Percentiles rank a stretch among this genome's conserved stretches.
These are phyloP conservation scores for Candida methanosorbosa DNA, from an alignment of 805 yeast species.

Conservation along the genomic window DNA sequence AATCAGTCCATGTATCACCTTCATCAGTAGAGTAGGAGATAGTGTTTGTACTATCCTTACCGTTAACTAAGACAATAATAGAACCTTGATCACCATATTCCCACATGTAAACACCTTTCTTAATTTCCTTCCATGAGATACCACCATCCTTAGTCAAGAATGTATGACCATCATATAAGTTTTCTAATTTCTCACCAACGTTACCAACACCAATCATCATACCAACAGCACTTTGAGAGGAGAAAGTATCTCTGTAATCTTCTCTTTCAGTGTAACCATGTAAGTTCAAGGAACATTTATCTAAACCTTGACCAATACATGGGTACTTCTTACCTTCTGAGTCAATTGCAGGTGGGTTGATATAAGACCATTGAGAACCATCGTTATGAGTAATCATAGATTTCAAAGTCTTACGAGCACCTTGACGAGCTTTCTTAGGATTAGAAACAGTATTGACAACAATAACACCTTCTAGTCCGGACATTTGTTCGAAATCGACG, in stretches of 20 bases:
- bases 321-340: slow-evolving; percentile 45
- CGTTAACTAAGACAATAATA: slow-evolving; percentile 62
- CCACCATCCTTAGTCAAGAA: slow-evolving; percentile 83
- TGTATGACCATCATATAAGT: slow-evolving; percentile 34
- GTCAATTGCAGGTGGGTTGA: slow-evolving; percentile 60
- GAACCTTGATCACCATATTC: slow-evolving; percentile 93
- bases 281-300: slow-evolving; percentile 67
- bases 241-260: slow-evolving; percentile 72
- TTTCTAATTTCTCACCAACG: slow-evolving; percentile 58
- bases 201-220: slow-evolving; percentile 79
- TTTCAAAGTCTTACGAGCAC: slow-evolving; percentile 46
- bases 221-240: slow-evolving; percentile 82
- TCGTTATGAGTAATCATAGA: slow-evolving; percentile 78
- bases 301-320: slow-evolving; percentile 42
- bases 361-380: slow-evolving; percentile 74
- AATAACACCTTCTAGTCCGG: slow-evolving; percentile 79
- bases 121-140: slow-evolving; percentile 69
- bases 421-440: slow-evolving; percentile 32
- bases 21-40: slow-evolving; percentile 64
- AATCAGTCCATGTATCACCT: slow-evolving; percentile 68
- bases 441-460: slow-evolving; percentile 62
- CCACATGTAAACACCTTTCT: slow-evolving; percentile 73
- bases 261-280: slow-evolving; percentile 83
- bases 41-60: slow-evolving; percentile 47
- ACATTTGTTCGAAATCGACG: slow-evolving; percentile 81